phyloP scores from a whole-genome alignment of 1,139 yeast genomes.

The Hyphopichia fennica region DNA sequence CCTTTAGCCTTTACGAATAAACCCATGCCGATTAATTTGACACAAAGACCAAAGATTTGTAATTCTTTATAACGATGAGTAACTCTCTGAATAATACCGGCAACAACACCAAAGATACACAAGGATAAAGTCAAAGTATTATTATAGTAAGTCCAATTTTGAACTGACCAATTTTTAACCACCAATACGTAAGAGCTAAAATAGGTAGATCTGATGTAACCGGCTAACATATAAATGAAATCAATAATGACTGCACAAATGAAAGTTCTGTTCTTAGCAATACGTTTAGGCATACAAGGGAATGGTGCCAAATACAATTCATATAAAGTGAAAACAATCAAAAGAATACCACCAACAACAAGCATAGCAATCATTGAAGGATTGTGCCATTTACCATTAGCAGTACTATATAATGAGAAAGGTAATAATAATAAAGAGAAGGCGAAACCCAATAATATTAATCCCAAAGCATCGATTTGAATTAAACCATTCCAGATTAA shows the following conservation, averaged over 20 bases:
- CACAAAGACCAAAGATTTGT: slow-evolving; percentile 23
- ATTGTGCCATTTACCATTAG: slow-evolving; percentile 28
- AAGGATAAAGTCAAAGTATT: slow-evolving; percentile 28
- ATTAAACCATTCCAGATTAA: slow-evolving; percentile 14
- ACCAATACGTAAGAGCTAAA: slow-evolving; percentile 24
- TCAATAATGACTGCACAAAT: slow-evolving; percentile 26
- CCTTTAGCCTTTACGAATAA: slow-evolving; percentile 10
- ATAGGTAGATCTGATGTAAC: slow-evolving; percentile 18
- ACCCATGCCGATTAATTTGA: slow-evolving; percentile 28
- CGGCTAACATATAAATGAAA: slow-evolving; percentile 25
- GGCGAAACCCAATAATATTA: slow-evolving; percentile 26
- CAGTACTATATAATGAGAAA: slow-evolving; percentile 24
- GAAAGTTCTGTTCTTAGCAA: slow-evolving; percentile 30
- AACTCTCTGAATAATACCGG: slow-evolving; percentile 23
- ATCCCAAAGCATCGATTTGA: slow-evolving; percentile 29
- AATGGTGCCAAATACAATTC: slow-evolving; percentile 27
- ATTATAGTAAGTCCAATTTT: slow-evolving; percentile 29
- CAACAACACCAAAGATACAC: slow-evolving; percentile 29
- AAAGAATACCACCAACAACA: slow-evolving; percentile 29
- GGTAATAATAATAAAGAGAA: slow-evolving; percentile 29
- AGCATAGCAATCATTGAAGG: slow-evolving; percentile 40
- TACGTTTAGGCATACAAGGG: slow-evolving; percentile 33
- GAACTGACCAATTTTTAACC: slow-evolving; percentile 20
- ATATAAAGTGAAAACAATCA: slow-evolving; percentile 21
- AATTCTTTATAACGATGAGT: slow-evolving; percentile 27